phyloP scores from a whole-genome alignment of 1,284 basidiomycete genomes.

The Trametes hirsuta region DNA sequence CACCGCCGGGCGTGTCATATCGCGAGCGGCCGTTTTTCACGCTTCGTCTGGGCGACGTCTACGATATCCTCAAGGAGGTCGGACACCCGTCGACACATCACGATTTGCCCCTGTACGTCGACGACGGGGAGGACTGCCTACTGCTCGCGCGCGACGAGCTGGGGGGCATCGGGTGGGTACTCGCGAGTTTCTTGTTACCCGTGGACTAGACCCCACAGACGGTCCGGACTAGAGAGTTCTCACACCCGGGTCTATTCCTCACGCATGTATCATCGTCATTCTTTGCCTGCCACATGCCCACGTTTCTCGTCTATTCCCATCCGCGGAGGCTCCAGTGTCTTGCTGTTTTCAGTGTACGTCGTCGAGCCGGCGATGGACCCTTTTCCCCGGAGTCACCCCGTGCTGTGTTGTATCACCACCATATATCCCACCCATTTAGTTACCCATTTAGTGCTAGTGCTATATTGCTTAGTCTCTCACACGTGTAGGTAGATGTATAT shows the following conservation, averaged over 20 bases:
- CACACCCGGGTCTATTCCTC: not conserved
- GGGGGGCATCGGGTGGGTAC: conserved; percentile 71
- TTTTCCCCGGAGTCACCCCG: conserved; percentile 2
- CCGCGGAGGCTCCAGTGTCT: conserved; percentile 21
- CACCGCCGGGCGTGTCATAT: conserved; percentile 66
- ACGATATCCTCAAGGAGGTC: conserved; percentile 71
- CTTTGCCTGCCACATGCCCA: not conserved
- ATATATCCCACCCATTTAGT: conserved; percentile 13
- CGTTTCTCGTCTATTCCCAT: conserved; percentile 11
- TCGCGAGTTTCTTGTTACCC: conserved; percentile 79
- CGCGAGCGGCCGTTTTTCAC: conserved; percentile 74
- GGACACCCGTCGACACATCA: conserved; percentile 74
- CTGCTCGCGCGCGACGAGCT: conserved; percentile 57
- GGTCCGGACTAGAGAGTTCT: not conserved
- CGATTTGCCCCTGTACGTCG: conserved; percentile 72
- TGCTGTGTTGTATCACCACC: conserved; percentile 4
- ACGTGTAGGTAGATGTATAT: conserved; percentile 14
- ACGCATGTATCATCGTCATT: conserved; percentile 2
- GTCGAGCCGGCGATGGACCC: conserved; percentile 22
- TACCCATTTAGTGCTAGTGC: conserved; percentile 11
- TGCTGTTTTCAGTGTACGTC: conserved; percentile 10
- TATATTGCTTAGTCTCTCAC: conserved; percentile 1
- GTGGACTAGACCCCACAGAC: conserved; percentile 36
- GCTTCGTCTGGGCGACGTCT: conserved; percentile 59
- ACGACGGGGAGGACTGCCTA: conserved; percentile 81